These are phyloP conservation scores for Euphorbia tirucalli DNA, from an alignment of 345 rosid genomes.

Conservation along the genomic window DNA sequence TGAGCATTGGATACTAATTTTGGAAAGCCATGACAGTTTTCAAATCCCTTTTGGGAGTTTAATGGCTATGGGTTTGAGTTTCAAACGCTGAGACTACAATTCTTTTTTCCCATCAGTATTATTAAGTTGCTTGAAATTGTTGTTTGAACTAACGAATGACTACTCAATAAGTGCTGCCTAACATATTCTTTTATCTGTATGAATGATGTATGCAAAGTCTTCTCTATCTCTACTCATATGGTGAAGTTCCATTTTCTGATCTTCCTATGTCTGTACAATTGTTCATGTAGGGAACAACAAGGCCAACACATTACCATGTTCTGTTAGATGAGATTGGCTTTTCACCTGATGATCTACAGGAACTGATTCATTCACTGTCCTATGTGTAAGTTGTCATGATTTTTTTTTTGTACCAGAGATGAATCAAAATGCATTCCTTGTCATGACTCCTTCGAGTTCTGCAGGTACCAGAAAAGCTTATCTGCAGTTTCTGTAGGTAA, in stretches of 20 bases:
- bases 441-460: not conserved
- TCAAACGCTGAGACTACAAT: not conserved
- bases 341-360: conserved; percentile 29
- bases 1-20: not conserved
- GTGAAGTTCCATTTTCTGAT: not conserved
- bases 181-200: too few species aligned
- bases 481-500: conserved; percentile 28
- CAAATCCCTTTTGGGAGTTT: not conserved
- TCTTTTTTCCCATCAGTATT: too few species aligned
- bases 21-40: not conserved
- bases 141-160: too few species aligned
- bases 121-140: too few species aligned
- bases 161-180: too few species aligned
- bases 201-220: too few species aligned
- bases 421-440: not conserved
- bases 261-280: not conserved
- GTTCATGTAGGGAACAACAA: conserved; percentile 22
- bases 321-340: conserved; percentile 29
- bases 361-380: conserved; percentile 28
- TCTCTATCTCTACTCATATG: too few species aligned
- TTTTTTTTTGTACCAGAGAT: not conserved
- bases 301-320: conserved; percentile 34
- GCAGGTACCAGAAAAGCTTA: conserved; percentile 32
- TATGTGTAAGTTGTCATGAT: conserved; percentile 20
- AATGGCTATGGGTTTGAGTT: not conserved